Base-by-base conservation (phyloP, 78 protist genomes). In the Dictyostelium purpureum region DNA sequence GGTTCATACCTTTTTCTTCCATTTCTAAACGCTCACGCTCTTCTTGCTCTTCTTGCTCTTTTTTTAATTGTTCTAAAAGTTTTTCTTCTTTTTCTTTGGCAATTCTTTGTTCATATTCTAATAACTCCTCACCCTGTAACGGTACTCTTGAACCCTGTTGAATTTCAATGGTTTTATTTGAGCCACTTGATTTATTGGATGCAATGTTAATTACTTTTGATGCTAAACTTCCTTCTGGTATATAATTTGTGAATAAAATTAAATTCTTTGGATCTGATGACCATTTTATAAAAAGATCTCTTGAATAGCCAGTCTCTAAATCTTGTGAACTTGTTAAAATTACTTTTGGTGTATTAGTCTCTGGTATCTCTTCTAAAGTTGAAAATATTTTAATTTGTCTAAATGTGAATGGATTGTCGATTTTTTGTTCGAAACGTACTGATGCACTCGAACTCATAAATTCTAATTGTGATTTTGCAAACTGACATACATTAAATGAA, bases 361-460 rank as follows among this genome's bases (percentile, higher is more conserved):
- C 52, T 37, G 28, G 38, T 0, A 85, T 37, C 3, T 70, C 51
- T 12, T 85, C 63, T 2, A 85, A 0, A 2, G 92, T 73, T 19
- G 76, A 26, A 56, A 54, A 59, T 2, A 85, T 28, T 28, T 73
- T 85, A 11, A 85, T 73, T 61, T 85, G 63, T 66, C 35, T 85
- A n/a, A 85, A 85, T 10, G 74, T 12, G 69, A 85, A 85, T n/a
- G 75, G 57, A 69, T 81, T 81, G 9, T 70, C 92, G 35, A 71
- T 85, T 6, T 45, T 70, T 70, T 82, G 90, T 73, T 85, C 92
- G 47, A 76, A 83, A 16, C 43, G 47, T 2, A n/a, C 1, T 7
- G 82, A 18, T 9, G 94, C 85, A 0, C 37, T 42, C 2, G 78
- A 88, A 24, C 65, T 19, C 98, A 97, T 97, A 97, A 97, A 97